Base-by-base conservation (phyloP, 805 yeast genomes). In the Monosporozyma unispora region DNA sequence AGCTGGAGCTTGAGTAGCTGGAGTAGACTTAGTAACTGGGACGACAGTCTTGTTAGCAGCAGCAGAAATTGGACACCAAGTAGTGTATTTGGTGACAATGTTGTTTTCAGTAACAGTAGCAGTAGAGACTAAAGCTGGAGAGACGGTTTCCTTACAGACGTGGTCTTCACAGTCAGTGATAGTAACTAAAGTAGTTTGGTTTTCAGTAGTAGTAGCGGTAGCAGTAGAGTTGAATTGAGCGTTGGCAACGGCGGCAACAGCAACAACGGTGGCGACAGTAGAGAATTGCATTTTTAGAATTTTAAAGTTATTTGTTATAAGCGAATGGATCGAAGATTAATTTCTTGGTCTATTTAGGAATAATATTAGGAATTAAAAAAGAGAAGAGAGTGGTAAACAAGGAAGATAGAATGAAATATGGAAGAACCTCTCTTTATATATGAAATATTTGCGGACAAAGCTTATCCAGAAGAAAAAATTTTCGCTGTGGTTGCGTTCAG, bases 251-350 rank as follows among this genome's bases (percentile, higher is more conserved):
- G 68, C 60, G 49, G 68, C 65, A 54, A 60, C 54, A 53, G 70
- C 67, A 46, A 69, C 70, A 53, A 65, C 58, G 48, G 67, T 49
- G 48, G 69, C 70, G 65, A 68, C 60, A 58, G 69, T 68, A 50
- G 72, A 64, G 68, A 68, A 67, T 64, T 69, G 70, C 73, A 70
- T 70, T 68, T 37, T 37, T 7, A 49, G 60, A 58, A 25, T 63
- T 18, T 9, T 2, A 16, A 18, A 37, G 21, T 16, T 16, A 18
- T 18, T 18, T 37, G 9, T 10, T 37, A 10, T 37, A 37, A 37
- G 40, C 40, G 40, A 37, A 37, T 37, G 40, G 40, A 37, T 37
- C 40, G 40, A 37, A 37, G 40, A 37, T 37, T 37, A 37, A 16
- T 37, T 37, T 37, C 40, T 37, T 37, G 40, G 40, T 16, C 4